phyloP scores from a whole-genome alignment of 805 yeast species.

The Saccharomyces jurei region DNA sequence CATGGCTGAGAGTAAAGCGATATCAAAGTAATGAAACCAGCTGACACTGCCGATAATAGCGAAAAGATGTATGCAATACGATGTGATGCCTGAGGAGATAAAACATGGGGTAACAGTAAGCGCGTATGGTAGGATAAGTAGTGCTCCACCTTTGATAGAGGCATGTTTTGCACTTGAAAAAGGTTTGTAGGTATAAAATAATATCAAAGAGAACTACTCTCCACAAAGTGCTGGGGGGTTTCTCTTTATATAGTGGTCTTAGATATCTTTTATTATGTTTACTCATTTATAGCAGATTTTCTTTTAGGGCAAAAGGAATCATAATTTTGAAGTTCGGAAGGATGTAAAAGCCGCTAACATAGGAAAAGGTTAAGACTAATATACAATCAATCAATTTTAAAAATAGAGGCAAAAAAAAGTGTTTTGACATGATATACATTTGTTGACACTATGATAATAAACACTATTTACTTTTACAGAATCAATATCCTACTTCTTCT shows the following conservation, averaged over 20 bases:
- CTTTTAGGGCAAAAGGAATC: neutral
- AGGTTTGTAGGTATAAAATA: neutral
- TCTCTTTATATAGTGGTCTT: neutral
- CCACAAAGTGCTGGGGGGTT: neutral
- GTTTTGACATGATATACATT: neutral
- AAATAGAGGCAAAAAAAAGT: neutral
- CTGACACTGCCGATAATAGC: slow-evolving; percentile 56
- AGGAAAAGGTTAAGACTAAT: neutral
- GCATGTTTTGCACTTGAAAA: slow-evolving; percentile 9
- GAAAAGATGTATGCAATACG: slow-evolving; percentile 49
- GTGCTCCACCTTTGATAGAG: slow-evolving; percentile 24
- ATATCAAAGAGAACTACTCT: neutral
- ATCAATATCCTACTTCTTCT: neutral
- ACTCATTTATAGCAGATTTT: neutral
- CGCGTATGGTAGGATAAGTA: slow-evolving; percentile 41
- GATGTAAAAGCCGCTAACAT: neutral
- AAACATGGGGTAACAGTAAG: slow-evolving; percentile 33
- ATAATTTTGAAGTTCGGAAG: neutral
- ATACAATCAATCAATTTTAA: neutral
- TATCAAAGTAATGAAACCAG: slow-evolving; percentile 78
- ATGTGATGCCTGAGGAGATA: slow-evolving; percentile 37
- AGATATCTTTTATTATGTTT: neutral
- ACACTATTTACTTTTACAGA: neutral
- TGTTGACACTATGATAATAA: neutral
- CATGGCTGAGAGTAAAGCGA: slow-evolving; percentile 72